Base-by-base conservation (phyloP, 768 basidiomycete species). In the Calocybe indica region DNA sequence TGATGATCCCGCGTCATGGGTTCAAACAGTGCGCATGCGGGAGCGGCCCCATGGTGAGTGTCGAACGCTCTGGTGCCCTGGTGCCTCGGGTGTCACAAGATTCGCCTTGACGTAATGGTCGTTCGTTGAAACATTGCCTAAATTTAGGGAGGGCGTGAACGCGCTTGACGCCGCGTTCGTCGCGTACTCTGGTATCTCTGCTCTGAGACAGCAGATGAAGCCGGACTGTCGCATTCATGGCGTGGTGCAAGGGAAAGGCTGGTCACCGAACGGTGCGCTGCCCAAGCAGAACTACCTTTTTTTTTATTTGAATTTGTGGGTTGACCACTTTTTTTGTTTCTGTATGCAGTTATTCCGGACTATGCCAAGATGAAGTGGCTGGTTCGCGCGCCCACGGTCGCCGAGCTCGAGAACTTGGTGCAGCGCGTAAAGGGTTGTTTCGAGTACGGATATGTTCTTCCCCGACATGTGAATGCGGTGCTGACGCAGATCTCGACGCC, bases 121-220 rank as follows among this genome's bases (percentile, higher is more conserved):
- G 22, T 22, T 22, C 22, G 22, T 22, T 22, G 22, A 22, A 22
- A 41, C 6, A 30, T 45, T 13, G 39, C 14, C 4, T 29, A 22
- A n/a, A 45, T 45, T 32, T 40, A 78, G 77, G 86, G 88, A 93
- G 63, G 91, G 85, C 15, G 77, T 76, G 37, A 93, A 93, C 58
- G 89, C 91, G 9, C 75, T 91, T 38, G 92, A 94, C 58, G 92
- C 92, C 0, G 91, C 91, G 1, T 86, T 92, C 60, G 66, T 90
- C 7, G 86, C 90, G 0, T 93, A 94, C 62, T 80, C 83, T 6
- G 74, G 78, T 40, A 74, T 95, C 37, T 84, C 90, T 3, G 80
- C 82, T 15, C 73, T 95, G 40, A 78, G 92, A 9, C 92, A 95
- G 62, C 92, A 95, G 67, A 81, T 92, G 50, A 82, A 83, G 61